Evolutionary conservation across 1,139 yeast genomes (phyloP), one percentile per base, ranked within the genome.

Genomic region (Yamadazyma triangularis): DNA sequence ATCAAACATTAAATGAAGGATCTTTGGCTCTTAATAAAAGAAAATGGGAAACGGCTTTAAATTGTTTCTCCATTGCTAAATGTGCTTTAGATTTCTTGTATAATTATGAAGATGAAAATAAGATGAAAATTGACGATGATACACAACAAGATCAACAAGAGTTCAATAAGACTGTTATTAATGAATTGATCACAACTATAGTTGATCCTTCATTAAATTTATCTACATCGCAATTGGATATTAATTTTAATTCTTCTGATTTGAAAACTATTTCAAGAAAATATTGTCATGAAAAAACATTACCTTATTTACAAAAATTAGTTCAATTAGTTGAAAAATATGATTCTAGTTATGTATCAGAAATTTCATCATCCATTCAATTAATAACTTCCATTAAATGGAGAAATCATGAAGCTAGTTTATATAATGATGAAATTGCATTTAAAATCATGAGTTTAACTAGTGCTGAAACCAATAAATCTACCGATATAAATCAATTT

Each of bases 371-470:
- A 4, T 41, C 54, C 3, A 53, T 50, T 9, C 47, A 56, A 21
- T 48, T 66, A 31, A 51, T 59, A 28, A 51, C 52, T 21, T 45
- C 58, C 10, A 64, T 88, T 27, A 49, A 60, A 23, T 89, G 96
- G 96, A 71, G 93, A 51, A 63, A 70, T 26, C 87, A 84, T 55
- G 60, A 64, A n/a, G 95, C 96, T 1, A 50, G 50, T 7, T 66
- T 89, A 21, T 64, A 68, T 41, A 85, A 85, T 43, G 83, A 85
- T 30, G 91, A 86, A 40, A 66, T 87, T 27, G 84, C 93, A 0
- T 72, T 73, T 45, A 67, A 70, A 18, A 65, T 82, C 28, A 60
- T 70, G 60, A 53, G 70, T 21, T 59, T 62, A 42, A 55, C 70
- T 35, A 44, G 58, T 26, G 44, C 64, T 35, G 48, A 49, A 18